Base-by-base conservation (phyloP, 192 early-diverging fungal species). In the Mycoemilia scoparia region DNA sequence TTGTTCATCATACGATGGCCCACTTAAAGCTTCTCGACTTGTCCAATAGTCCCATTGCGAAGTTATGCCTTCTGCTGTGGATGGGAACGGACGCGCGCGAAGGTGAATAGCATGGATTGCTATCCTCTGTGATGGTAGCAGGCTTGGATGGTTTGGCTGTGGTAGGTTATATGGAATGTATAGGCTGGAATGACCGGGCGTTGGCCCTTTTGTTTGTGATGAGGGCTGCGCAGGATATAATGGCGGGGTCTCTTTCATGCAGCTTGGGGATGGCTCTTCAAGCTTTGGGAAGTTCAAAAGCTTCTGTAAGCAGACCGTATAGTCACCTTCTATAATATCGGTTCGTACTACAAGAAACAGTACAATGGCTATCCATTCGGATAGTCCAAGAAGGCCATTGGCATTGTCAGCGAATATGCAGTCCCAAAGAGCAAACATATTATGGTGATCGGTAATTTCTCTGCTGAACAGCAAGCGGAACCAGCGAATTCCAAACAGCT, bases 401-500 rank as follows among this genome's bases (percentile, higher is more conserved):
- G 68, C 50, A 46, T 81, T 79, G 32, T 90, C 74, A 9, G 82
- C 79, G 55, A 93, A 79, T 16, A 96, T 61, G n/a, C 73, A 76
- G 37, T 89, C 87, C 91, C 91, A 96, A 14, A 96, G 54, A n/a
- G 32, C 32, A 10, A 87, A 34, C 11, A 85, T 53, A 15, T 82
- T 54, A 4, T 69, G 45, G 14, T 90, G 64, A 3, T 36, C 39
- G 8, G 69, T 36, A 28, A 96, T 79, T 54, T 96, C 91, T 19
- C 91, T 58, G 9, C 83, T 77, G 69, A 91, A 96, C 7, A 96
- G 66, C 21, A 96, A 55, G 22, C 91, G 67, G 31, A 89, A 60
- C 91, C 91, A 96, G 11, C 89, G 77, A 34, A 93, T 71, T 27
- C 84, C 91, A 66, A 82, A 96, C 10, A 96, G 60, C 48, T 96